Base-by-base conservation (phyloP, 768 basidiomycete genomes). In the Cystofilobasidium bisporidii region DNA sequence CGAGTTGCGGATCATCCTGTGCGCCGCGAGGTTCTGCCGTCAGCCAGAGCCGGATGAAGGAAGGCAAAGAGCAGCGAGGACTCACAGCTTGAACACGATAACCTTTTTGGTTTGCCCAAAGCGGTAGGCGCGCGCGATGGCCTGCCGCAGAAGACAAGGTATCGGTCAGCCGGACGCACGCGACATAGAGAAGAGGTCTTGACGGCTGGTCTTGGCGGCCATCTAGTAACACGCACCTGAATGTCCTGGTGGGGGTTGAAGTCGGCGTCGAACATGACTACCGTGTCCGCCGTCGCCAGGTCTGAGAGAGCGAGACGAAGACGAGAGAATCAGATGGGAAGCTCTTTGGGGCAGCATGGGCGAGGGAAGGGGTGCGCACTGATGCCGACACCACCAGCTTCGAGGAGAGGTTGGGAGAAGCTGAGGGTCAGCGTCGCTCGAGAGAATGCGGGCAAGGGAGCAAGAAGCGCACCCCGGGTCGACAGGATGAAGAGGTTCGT, bases 21-120 rank as follows among this genome's bases (percentile, higher is more conserved):
- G 36, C 24, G 40, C n/a, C n/a, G n/a, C n/a, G n/a, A n/a, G n/a
- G n/a, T n/a, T n/a, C n/a, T n/a, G n/a, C n/a, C n/a, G n/a, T n/a
- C n/a, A n/a, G 17, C 40, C 33, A 62, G 28, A 30, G 24, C 36
- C 8, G 30, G 18, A 15, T 22, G 61, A 11, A n/a, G 12, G 17
- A 14, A 9, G 26, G 2, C 40, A 11, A 32, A 43, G 5, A 41
- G 60, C 2, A 43, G 22, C 5, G 56, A n/a, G 5, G 30, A 48
- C 63, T 26, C 33, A 64, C 63, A 99, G 78, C 75, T 94, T 97
- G 81, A 97, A 94, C 30, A 94, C 91, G 53, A 94, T 81, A 69
- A 91, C 68, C 9, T 89, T 90, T 74, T 96, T 97, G 78, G 85
- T 84, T 78, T 98, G 96, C 1, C 96, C 96, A 74, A 87, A 98